phyloP scores from a whole-genome alignment of 495 filamentous ascomycete species.

The Aspergillus homomorphus region DNA sequence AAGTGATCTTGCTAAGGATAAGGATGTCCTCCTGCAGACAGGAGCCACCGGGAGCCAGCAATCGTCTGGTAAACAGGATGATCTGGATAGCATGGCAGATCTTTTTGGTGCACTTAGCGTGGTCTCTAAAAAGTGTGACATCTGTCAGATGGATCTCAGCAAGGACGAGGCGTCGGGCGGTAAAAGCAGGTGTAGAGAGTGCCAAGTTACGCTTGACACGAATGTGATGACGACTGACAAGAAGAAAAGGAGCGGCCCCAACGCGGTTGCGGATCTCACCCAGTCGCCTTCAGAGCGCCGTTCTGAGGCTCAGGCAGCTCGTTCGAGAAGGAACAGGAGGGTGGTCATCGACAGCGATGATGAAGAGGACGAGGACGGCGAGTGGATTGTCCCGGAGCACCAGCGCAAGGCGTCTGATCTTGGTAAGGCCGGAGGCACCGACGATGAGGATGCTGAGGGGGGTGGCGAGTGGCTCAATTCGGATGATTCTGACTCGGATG shows the following conservation, averaged over 20 bases:
- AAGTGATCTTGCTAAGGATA: slow-evolving; percentile 79
- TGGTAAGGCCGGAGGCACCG: slow-evolving; percentile 74
- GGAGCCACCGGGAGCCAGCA: slow-evolving; percentile 41
- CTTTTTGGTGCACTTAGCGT: slow-evolving; percentile 82
- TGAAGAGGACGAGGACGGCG: slow-evolving; percentile 66
- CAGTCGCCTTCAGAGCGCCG: slow-evolving; percentile 22
- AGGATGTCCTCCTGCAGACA: slow-evolving; percentile 72
- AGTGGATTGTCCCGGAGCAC: slow-evolving; percentile 70
- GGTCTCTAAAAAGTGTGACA: slow-evolving; percentile 78
- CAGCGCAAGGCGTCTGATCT: slow-evolving; percentile 56
- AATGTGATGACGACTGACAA: slow-evolving; percentile 38
- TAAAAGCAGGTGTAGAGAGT: slow-evolving; percentile 66
- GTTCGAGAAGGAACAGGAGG: slow-evolving; percentile 49
- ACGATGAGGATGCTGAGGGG: slow-evolving; percentile 83
- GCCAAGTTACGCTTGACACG: slow-evolving; percentile 62
- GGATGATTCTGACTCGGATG: slow-evolving; percentile 57
- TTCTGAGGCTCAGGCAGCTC: slow-evolving; percentile 27
- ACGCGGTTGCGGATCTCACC: slow-evolving; percentile 19
- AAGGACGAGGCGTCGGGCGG: slow-evolving; percentile 55
- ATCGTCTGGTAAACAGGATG: slow-evolving; percentile 50
- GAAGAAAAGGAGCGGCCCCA: slow-evolving; percentile 43
- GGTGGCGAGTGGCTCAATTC: slow-evolving; percentile 74
- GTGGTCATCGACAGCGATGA: slow-evolving; percentile 63
- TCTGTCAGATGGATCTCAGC: slow-evolving; percentile 73
- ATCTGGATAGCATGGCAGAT: slow-evolving; percentile 79